A percentile compares a stretch with the other conserved stretches of the same genome.
These are phyloP conservation scores for Pseudogymnoascus sp. DNA, from an alignment of 2,329 filamentous ascomycete genomes.

Conservation along the genomic window DNA sequence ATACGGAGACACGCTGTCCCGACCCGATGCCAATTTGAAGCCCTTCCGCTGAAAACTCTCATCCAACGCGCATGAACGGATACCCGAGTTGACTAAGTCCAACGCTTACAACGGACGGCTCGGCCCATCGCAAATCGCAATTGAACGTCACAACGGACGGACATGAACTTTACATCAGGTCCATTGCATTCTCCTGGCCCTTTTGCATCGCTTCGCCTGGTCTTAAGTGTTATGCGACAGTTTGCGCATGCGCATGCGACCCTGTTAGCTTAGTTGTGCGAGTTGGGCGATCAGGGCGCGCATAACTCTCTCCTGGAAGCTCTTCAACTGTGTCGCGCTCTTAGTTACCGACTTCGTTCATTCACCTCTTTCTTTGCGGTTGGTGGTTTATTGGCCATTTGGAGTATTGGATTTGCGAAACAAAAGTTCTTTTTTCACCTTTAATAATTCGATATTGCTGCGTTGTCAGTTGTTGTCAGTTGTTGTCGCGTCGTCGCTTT, in stretches of 20 bases:
- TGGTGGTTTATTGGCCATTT: constrained; percentile 7
- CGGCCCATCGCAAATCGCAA: constrained; percentile 3
- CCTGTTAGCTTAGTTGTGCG: neutral
- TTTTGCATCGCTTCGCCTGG: neutral
- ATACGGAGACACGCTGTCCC: neutral
- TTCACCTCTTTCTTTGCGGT: neutral
- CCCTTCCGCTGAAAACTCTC: neutral
- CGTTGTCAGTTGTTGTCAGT: neutral
- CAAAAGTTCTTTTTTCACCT: neutral
- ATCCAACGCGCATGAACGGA: neutral
- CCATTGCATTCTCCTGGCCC: neutral
- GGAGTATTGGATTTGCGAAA: constrained; percentile 2
- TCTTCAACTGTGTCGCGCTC: neutral
- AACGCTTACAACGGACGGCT: neutral
- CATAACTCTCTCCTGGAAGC: neutral
- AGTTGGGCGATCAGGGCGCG: neutral
- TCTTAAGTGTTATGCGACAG: constrained; percentile 2
- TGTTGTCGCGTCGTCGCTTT: constrained; percentile 1
- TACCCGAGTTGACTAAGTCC: neutral
- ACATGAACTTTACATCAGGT: neutral
- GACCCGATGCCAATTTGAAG: constrained; percentile 1
- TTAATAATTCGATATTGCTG: constrained; percentile 1
- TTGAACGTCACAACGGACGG: neutral
- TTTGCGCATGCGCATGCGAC: constrained; percentile 2
- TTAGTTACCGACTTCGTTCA: neutral